Base-by-base conservation (phyloP, 176 grass and related monocot species). In the Hordeum vulgare region DNA sequence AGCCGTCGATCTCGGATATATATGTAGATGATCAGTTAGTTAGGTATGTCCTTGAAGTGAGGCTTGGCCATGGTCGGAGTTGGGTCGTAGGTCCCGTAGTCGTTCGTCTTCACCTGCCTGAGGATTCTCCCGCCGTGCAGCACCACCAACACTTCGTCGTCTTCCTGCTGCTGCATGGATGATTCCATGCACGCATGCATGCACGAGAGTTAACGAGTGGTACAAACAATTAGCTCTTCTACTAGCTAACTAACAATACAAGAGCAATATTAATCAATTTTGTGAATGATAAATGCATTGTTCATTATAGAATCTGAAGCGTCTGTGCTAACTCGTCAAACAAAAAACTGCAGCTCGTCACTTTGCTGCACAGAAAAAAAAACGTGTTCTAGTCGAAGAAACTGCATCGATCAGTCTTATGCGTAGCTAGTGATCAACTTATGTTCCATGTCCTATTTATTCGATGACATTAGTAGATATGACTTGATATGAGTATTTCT, bases 21-120 rank as follows among this genome's bases (percentile, higher is more conserved):
- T 39, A 14, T 21, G 53, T 70, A 70, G 41, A 74, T 74, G 70
- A 1, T 6, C 37, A 62, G 37, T 79, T 75, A 92, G 41, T 92
- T 95, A 0, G 93, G 93, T 87, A 96, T 92, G 37, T 86, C 81
- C 82, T 96, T 96, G 83, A 92, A 92, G 81, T 81, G 90, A 90
- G 93, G 93, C 86, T 93, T 96, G 29, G 84, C 40, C 79, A 96
- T 85, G 67, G 86, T 71, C 3, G 93, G 93, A 28, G 90, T 73
- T 36, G 88, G 60, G 57, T 93, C 86, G 24, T 93, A 93, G 54
- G 4, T 5, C 49, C 83, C 76, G 66, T 96, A 96, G 89, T 96
- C 93, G 80, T 86, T 86, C 76, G 84, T 90, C 40, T 68, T 67
- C 53, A 92, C 90, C 79, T 86, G 83, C 86, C 11, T 89, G 15